Evolutionary conservation across 163 green algal genomes (phyloP).

Genomic region (Coccomyxa subellipsoidea): DNA sequence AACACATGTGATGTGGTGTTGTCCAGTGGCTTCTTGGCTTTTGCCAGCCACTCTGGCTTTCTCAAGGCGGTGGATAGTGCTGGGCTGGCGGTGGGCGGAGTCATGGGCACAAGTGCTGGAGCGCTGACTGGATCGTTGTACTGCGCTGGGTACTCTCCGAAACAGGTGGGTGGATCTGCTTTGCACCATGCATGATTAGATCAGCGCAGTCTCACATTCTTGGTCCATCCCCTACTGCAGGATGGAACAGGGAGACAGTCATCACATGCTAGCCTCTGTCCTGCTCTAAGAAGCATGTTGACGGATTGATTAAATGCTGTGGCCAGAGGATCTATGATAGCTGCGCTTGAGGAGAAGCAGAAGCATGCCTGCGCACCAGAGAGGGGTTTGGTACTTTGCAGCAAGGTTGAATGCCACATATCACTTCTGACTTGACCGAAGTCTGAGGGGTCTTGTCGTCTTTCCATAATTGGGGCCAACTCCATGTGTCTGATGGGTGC

Average conservation of each 20-base stretch:
- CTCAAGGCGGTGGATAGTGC: slow-evolving; percentile 75
- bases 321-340: background rate
- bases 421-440: too few relatives aligned
- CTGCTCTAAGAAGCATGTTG: background rate
- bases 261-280: background rate
- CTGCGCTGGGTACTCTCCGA: slow-evolving; percentile 67
- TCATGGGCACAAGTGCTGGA: slow-evolving; percentile 85
- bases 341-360: too few relatives aligned
- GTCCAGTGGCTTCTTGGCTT: slow-evolving; percentile 83
- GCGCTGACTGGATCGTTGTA: slow-evolving; percentile 80
- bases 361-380: too few relatives aligned
- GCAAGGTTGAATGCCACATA: too few relatives aligned
- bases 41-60: slow-evolving; percentile 83
- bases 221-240: too few relatives aligned
- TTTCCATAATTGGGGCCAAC: background rate
- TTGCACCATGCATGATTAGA: too few relatives aligned
- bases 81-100: slow-evolving; percentile 51
- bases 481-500: background rate
- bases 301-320: background rate
- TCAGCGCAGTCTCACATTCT: too few relatives aligned
- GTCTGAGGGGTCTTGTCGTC: too few relatives aligned
- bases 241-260: background rate
- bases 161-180: slow-evolving; percentile 51
- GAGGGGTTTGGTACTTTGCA: too few relatives aligned
- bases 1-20: slow-evolving; percentile 71